Percentiles rank a stretch among this genome's conserved stretches.
phyloP scores from a whole-genome alignment of 441 rosid genomes.

The Bruguiera hainesii region DNA sequence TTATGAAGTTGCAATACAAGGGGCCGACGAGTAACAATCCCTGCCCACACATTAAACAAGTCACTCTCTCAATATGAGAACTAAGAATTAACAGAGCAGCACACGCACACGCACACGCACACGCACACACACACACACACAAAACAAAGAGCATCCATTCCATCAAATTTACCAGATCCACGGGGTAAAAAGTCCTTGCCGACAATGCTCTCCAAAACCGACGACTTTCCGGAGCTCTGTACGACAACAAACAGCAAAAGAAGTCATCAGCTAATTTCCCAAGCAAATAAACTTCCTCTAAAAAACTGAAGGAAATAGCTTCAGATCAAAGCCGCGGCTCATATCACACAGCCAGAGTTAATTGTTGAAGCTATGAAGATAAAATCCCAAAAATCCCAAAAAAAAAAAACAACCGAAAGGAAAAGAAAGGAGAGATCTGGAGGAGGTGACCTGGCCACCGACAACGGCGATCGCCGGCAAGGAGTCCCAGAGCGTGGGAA shows the following conservation, averaged over 20 bases:
- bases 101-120: too few relatives aligned
- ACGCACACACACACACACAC: too few relatives aligned
- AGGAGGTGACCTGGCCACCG: slow-evolving; percentile 81
- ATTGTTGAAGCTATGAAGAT: neutral
- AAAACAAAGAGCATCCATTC: neutral
- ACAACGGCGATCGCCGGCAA: slow-evolving; percentile 96
- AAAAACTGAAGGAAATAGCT: neutral
- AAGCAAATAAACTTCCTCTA: neutral
- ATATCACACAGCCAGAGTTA: neutral
- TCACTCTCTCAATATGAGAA: slow-evolving; percentile 4
- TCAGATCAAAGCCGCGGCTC: neutral
- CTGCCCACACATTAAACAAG: slow-evolving; percentile 34
- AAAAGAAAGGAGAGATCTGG: slow-evolving; percentile 4
- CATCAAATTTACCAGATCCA: slow-evolving; percentile 71
- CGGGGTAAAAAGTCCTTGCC: slow-evolving; percentile 98
- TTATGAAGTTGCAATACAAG: slow-evolving; percentile 96
- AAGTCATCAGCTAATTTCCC: neutral
- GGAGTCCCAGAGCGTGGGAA: slow-evolving; percentile 98
- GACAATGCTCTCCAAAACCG: slow-evolving; percentile 92
- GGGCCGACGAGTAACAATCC: slow-evolving; percentile 94
- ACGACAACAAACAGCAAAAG: neutral
- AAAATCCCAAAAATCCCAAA: neutral
- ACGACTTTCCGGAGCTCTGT: slow-evolving; percentile 98
- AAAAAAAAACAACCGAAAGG: neutral
- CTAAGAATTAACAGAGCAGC: neutral